phyloP scores from a whole-genome alignment of 2,329 filamentous ascomycete species.

The Drechslerella dactyloides region DNA sequence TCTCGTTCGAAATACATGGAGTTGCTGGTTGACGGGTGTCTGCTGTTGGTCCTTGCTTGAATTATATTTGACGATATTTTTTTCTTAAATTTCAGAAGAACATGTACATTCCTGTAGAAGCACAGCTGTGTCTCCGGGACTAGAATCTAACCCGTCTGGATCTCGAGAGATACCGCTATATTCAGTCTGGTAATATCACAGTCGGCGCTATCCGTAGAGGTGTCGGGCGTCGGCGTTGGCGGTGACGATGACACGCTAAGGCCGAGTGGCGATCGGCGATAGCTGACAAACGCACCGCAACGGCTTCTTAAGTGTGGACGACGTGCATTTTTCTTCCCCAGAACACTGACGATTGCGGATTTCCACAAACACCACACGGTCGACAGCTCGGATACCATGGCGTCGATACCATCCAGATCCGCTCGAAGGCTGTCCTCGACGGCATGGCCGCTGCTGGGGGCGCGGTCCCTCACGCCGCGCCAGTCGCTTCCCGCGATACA shows the following conservation, averaged over 20 bases:
- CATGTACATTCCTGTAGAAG: constrained; percentile 36
- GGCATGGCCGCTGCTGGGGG: constrained; percentile 21
- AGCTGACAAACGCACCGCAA: background rate
- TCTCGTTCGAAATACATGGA: constrained; percentile 40
- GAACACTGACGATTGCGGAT: background rate
- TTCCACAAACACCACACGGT: background rate
- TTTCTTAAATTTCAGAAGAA: constrained; percentile 7
- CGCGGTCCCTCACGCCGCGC: constrained; percentile 15
- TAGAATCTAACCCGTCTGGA: constrained; percentile 9
- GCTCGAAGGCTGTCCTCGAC: constrained; percentile 31
- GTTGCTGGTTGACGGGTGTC: constrained; percentile 47
- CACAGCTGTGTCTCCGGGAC: constrained; percentile 1
- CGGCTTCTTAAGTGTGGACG: background rate
- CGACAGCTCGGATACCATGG: constrained; percentile 11
- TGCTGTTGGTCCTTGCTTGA: constrained; percentile 10
- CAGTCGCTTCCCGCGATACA: constrained; percentile 7
- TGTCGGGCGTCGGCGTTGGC: background rate
- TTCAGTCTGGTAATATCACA: constrained; percentile 2
- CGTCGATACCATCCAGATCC: constrained; percentile 43
- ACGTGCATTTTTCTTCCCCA: background rate
- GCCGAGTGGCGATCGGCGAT: constrained; percentile 44
- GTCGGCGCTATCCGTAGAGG: no score
- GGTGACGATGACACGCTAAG: constrained; percentile 14
- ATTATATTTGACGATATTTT: constrained; percentile 1
- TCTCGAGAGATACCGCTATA: constrained; percentile 18